Evolutionary conservation across 2,329 filamentous ascomycete genomes (phyloP), one percentile per base, ranked within the genome.

Genomic region (Fusarium anthophilum): DNA sequence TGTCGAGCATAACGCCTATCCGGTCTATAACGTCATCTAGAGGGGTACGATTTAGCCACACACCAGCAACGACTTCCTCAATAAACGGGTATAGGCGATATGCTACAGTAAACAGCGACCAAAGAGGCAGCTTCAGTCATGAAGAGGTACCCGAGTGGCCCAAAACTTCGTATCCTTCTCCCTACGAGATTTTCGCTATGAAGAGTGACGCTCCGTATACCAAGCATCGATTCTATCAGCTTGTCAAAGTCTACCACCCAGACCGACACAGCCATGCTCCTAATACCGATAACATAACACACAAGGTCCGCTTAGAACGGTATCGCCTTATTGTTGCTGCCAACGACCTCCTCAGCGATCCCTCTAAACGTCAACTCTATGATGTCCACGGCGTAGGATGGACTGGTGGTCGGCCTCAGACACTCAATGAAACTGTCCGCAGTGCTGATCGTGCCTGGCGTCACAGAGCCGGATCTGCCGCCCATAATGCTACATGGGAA

Each of bases 171-270:
- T 79, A 86, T 45, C 94, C 93, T 3, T 96, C 95, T 1, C 96
- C 96, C 2, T 98, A 99, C 84, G 94, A 98, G 79, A 94, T 99
- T 80, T 91, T 98, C 78, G 86, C 89, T 69, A 82, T 85, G 54
- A 78, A 82, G 60, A 89, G 85, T 76, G 85, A 86, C 65, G 91
- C 90, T 20, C 88, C 91, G 5, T 98, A 99, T 82, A 92, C 90
- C 71, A 98, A 99, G 83, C 84, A 87, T 48, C 91, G 91, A 68
- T 99, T 95, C 87, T 96, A 97, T 82, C 89, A 96, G 79, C 90
- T 99, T 59, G 96, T 97, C 66, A 99, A 98, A 85, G 87, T 97
- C 53, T 99, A 99, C 84, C 96, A 99, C 80, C 96, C 96, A 0
- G 96, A 99, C 82, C 90, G 89, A 67, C 86, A 84, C 70, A 72